phyloP scores from a whole-genome alignment of 768 basidiomycete genomes.

The Panaeolus papilionaceus region DNA sequence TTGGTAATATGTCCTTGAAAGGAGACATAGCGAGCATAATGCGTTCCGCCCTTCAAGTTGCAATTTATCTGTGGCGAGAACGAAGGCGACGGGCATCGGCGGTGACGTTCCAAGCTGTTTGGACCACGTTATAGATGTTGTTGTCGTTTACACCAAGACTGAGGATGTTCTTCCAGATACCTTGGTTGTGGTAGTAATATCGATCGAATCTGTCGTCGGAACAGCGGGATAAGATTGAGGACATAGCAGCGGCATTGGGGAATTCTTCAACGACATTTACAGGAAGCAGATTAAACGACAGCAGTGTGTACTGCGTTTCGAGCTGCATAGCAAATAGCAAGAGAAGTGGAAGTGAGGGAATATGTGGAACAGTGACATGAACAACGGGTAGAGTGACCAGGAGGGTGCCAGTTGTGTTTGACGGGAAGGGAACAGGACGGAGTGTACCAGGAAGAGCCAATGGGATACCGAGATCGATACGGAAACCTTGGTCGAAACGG shows the following conservation, averaged over 20 bases:
- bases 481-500: constrained; percentile 48
- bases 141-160: constrained; percentile 55
- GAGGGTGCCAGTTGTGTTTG: constrained; percentile 30
- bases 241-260: constrained; percentile 65
- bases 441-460: constrained; percentile 39
- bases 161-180: constrained; percentile 72
- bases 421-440: constrained; percentile 36
- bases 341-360: constrained; percentile 58
- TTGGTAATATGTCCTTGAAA: background rate
- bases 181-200: constrained; percentile 52
- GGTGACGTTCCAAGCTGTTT: constrained; percentile 76
- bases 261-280: constrained; percentile 61
- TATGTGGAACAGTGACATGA: constrained; percentile 55
- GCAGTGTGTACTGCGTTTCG: constrained; percentile 51
- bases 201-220: constrained; percentile 45
- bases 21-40: background rate
- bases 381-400: constrained; percentile 61
- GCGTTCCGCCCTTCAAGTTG: background rate
- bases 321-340: constrained; percentile 64
- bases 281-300: constrained; percentile 63
- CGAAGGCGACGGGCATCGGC: constrained; percentile 61
- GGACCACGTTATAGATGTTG: constrained; percentile 52
- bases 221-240: constrained; percentile 50
- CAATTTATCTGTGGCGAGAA: constrained; percentile 21
- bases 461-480: constrained; percentile 39